Conservation (phyloP, 78 protist genomes). For the Dictyostelium capitatum region DNA sequence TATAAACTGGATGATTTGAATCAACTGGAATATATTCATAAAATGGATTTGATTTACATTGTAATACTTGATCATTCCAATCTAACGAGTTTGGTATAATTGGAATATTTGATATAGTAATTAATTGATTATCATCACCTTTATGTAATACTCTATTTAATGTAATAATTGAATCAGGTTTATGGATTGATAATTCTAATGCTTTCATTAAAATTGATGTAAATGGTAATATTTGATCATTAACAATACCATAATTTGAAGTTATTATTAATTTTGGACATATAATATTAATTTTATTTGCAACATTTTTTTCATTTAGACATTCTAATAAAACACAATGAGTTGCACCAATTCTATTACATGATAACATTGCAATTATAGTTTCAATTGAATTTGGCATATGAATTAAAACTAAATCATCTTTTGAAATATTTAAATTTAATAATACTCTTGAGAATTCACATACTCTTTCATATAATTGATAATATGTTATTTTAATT, state of each 20-base stretch:
- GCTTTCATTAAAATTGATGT: not conserved
- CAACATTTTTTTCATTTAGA: not conserved
- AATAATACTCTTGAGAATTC: constrained; percentile 85
- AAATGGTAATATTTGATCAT: not conserved
- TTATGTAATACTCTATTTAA: not conserved
- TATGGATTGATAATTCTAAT: not conserved
- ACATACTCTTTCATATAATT: constrained; percentile 73
- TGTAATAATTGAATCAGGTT: not conserved
- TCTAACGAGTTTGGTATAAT: not conserved
- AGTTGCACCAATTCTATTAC: constrained; percentile 96
- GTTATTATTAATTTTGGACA: constrained; percentile 3
- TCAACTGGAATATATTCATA: not conserved
- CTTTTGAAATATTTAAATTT: constrained; percentile 84
- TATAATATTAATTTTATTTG: not conserved
- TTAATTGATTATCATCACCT: not conserved
- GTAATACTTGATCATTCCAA: not conserved
- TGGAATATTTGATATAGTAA: not conserved
- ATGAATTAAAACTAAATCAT: constrained; percentile 92
- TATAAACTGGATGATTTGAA: not conserved
- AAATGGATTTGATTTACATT: no score
- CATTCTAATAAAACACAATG: constrained; percentile 31
- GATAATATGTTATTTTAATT: not conserved
- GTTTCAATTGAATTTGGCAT: constrained; percentile 91
- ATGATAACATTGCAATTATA: constrained; percentile 93
- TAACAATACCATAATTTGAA: not conserved